Conservation (phyloP, 768 basidiomycete species). For the Pilatotrama ljubarskyi region DNA sequence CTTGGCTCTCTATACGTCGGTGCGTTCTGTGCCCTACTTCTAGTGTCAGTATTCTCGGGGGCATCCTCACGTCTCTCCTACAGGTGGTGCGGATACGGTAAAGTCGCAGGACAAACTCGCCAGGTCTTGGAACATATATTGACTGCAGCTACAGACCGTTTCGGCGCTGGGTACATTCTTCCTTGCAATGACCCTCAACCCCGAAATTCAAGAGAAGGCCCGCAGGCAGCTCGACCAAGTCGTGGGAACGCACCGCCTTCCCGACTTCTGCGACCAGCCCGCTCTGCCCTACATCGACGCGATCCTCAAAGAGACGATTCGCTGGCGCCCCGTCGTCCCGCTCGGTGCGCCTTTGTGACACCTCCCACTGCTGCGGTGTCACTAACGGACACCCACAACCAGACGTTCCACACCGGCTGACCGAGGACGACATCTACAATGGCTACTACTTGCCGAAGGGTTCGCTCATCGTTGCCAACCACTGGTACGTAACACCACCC, state of each 20-base stretch:
- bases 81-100: conserved; percentile 16
- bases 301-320: conserved; percentile 29
- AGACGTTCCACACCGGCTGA: conserved; percentile 25
- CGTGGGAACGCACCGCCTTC: conserved; percentile 27
- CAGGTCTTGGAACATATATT: background rate
- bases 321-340: conserved; percentile 39
- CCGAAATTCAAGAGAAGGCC: conserved; percentile 28
- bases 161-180: conserved; percentile 35
- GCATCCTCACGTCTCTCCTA: background rate
- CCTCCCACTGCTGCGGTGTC: background rate
- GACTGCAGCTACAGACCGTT: conserved; percentile 23
- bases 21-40: background rate
- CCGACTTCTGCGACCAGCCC: conserved; percentile 26
- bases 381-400: background rate
- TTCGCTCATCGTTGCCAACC: conserved; percentile 14
- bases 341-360: conserved; percentile 26
- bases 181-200: conserved; percentile 40
- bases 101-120: background rate
- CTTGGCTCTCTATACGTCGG: conserved; percentile 10
- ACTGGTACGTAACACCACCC: conserved; percentile 8
- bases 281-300: conserved; percentile 28
- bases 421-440: conserved; percentile 27
- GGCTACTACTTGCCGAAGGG: conserved; percentile 26
- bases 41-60: background rate
- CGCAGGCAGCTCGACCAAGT: conserved; percentile 34